Evolutionary conservation across 768 basidiomycete species (phyloP), one percentile per base, ranked within the genome.

Genomic region (Fibroporia radiculosa): DNA sequence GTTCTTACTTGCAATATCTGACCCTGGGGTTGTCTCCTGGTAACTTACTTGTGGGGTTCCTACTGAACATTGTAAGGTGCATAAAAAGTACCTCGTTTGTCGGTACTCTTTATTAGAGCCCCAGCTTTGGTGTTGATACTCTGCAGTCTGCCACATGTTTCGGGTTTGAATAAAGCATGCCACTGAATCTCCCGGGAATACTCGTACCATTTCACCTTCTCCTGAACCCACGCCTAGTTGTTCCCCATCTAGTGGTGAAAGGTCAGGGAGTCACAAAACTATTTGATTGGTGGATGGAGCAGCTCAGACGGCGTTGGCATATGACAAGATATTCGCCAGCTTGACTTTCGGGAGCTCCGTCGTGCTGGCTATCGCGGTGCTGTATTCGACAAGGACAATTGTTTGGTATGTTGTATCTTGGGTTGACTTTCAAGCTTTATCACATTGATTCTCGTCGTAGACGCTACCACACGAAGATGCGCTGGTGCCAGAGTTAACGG

Each of bases 361-460:
- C 69, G 71, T 45, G 78, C 81, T 6, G 92, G 93, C 4, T 93
- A 90, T 60, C 77, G 80, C 36, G 92, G 87, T n/a, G 88, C 84
- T 3, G 80, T 99, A 1, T 85, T 98, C 53, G 95, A 98, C 73
- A 97, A 98, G 66, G 95, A 99, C 59, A 98, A 99, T 56, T 98
- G 95, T 58, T 66, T 98, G 52, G 95, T 90, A 51, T 23, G 84
- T 67, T 3, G 14, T 38, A 38, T 27, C 1, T 6, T 23, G 24
- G 5, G 6, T 13, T n/a, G n/a, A 18, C 18, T 14, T 32, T 3
- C 6, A 40, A 18, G 19, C 8, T 12, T n/a, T n/a, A n/a, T n/a
- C 4, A 36, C 7, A 14, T 1, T 20, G 25, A 6, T 10, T 0
- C 2, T n/a, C 32, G 20, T 23, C 13, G 7, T 2, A 96, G 95